Percentiles rank a stretch among this genome's conserved stretches.
Conservation (phyloP, 306 rosid species). For the Cucurbita pepo region DNA sequence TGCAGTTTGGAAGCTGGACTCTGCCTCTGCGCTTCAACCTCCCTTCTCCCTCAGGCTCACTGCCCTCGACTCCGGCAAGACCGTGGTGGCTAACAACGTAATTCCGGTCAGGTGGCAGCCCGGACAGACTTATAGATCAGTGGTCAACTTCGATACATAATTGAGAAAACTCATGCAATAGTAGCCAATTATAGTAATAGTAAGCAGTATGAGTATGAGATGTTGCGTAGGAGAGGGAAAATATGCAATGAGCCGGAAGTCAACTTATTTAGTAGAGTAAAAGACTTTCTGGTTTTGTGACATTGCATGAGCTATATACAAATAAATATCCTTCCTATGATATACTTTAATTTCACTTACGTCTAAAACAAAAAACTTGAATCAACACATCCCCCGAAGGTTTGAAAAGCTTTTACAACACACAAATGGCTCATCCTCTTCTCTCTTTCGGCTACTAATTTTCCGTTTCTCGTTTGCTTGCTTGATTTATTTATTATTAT, state of each 20-base stretch:
- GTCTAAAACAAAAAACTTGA: too few species aligned
- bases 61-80: slow-evolving; percentile 16
- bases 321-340: neutral
- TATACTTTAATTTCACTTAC: too few species aligned
- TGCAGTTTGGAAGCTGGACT: slow-evolving; percentile 48
- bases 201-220: neutral
- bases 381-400: too few species aligned
- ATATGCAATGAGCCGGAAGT: neutral
- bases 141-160: slow-evolving; percentile 27
- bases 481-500: too few species aligned
- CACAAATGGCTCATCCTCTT: too few species aligned
- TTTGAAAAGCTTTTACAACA: too few species aligned
- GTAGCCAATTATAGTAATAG: neutral
- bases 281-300: neutral
- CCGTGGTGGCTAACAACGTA: slow-evolving; percentile 30
- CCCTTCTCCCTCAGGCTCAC: slow-evolving; percentile 52
- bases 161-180: neutral
- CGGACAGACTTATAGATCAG: slow-evolving; percentile 48
- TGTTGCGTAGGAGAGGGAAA: neutral
- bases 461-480: too few species aligned
- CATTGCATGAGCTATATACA: neutral
- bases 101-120: slow-evolving; percentile 62
- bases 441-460: too few species aligned
- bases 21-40: slow-evolving; percentile 22
- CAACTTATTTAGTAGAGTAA: neutral